Evolutionary conservation across 2,329 filamentous ascomycete species (phyloP).

Genomic region (Lasiodiplodia citricola): DNA sequence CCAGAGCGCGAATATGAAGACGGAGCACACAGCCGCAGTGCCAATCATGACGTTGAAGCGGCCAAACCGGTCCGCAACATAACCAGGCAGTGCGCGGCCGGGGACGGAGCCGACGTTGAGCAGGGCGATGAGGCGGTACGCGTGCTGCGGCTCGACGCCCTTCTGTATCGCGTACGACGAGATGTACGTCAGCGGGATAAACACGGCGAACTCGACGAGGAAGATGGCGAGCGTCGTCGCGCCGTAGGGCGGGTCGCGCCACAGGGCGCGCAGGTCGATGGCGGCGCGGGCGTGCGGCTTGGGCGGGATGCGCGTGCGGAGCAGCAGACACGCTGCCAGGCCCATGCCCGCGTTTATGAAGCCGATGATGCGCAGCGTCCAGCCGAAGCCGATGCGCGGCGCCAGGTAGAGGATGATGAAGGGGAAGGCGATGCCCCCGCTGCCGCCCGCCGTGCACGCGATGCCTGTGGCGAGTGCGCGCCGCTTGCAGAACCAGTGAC

Average conservation of each 20-base stretch:
- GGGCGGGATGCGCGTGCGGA: slow-evolving; percentile 36
- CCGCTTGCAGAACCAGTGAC: slow-evolving; percentile 46
- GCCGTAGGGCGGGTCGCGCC: slow-evolving; percentile 7
- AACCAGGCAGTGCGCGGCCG: slow-evolving; percentile 30
- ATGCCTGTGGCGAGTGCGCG: slow-evolving; percentile 46
- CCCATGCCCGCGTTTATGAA: slow-evolving; percentile 44
- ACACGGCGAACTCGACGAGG: slow-evolving; percentile 15
- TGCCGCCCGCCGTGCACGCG: slow-evolving; percentile 44
- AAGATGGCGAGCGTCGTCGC: slow-evolving; percentile 7
- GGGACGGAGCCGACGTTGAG: slow-evolving; percentile 33
- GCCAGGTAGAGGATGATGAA: slow-evolving; percentile 41
- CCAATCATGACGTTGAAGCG: slow-evolving; percentile 48
- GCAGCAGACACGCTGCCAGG: slow-evolving; percentile 40
- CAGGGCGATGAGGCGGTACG: slow-evolving; percentile 6
- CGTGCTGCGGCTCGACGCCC: background rate
- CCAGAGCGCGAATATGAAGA: slow-evolving; percentile 45
- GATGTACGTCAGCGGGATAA: slow-evolving; percentile 13
- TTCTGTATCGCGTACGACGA: background rate
- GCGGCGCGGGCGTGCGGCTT: background rate
- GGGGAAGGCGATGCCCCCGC: slow-evolving; percentile 45
- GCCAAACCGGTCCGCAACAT: slow-evolving; percentile 48
- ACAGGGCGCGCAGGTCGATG: slow-evolving; percentile 2
- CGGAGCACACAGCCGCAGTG: slow-evolving; percentile 41
- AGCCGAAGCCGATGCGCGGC: slow-evolving; percentile 43
- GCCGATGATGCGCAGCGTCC: slow-evolving; percentile 47